Conservation (phyloP, 2,329 filamentous ascomycete species). For the Fulvia fulva region DNA sequence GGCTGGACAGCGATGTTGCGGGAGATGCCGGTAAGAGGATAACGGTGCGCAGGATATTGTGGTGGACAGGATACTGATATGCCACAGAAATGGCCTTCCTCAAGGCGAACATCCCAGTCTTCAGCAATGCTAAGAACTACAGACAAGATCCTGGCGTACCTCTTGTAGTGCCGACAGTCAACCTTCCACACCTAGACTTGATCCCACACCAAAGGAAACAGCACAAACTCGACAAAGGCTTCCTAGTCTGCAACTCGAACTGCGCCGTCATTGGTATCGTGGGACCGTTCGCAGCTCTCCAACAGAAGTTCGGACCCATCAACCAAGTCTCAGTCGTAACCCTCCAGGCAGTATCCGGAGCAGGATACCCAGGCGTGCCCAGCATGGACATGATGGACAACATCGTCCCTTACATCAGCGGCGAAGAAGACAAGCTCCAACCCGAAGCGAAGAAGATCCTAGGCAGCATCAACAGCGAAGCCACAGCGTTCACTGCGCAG, state of each 20-base stretch:
- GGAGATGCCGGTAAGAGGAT: conserved; percentile 71
- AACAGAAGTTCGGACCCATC: conserved; percentile 77
- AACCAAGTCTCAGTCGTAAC: conserved; percentile 80
- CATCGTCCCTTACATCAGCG: conserved; percentile 86
- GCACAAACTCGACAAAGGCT: conserved; percentile 72
- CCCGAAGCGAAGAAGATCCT: conserved; percentile 94
- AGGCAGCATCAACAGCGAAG: conserved; percentile 65
- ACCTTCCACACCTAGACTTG: conserved; percentile 78
- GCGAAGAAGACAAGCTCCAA: conserved; percentile 95
- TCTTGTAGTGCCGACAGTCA: conserved; percentile 91
- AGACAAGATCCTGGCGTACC: conserved; percentile 85
- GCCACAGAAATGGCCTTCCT: conserved; percentile 79
- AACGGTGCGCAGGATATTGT: neutral
- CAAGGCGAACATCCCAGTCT: conserved; percentile 81
- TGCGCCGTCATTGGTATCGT: conserved; percentile 96
- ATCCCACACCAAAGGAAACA: conserved; percentile 82
- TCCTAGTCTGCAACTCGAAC: conserved; percentile 96
- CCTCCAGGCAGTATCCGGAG: conserved; percentile 90
- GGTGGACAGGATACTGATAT: conserved; percentile 7
- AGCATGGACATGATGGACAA: conserved; percentile 97
- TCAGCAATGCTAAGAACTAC: conserved; percentile 98
- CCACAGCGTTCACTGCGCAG: conserved; percentile 74
- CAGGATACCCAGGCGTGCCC: conserved; percentile 83
- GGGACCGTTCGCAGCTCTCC: conserved; percentile 87
- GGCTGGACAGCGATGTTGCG: conserved; percentile 86